Evolutionary conservation across 805 yeast species (phyloP), one percentile per base, ranked within the genome.

Genomic region (Saccharomycopsis babjevae): DNA sequence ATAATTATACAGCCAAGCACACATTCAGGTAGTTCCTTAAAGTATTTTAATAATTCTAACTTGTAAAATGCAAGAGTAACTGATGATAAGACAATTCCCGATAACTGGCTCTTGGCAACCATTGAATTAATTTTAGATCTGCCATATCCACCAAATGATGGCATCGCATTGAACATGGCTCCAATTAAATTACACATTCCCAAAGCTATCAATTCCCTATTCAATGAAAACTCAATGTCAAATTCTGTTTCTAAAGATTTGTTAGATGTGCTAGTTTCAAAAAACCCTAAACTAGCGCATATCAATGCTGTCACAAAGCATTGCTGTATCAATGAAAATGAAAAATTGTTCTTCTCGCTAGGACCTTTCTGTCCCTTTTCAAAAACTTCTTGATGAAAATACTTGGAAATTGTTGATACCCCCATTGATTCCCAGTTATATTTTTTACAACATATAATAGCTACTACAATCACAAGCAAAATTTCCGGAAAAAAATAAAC

Each of bases 111-210:
- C 34, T 59, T 58, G 13, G 63, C 62, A 16, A 91, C 83, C 59
- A 90, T 75, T 0, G 92, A 86, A 73, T 93, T 93, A 64, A 93
- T 85, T 67, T 88, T 91, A 20, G 96, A 87, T 68, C 98, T 80
- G 1, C 97, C 98, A 69, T 92, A 93, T 0, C 98, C 98, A 10
- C 98, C 99, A 77, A 92, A 92, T 0, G 96, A 83, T 0, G 99
- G 97, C 16, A 93, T 74, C 0, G 90, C 86, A 38, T 79, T 74
- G 59, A 79, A 73, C 38, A 77, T 61, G 2, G 89, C 80, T 0
- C 85, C 84, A 0, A 79, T 73, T 1, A 90, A 62, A 67, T 92
- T 93, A 60, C 86, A 82, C 13, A 81, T 72, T 1, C 98, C 98
- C 34, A 93, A 76, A 0, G 97, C 97, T 7, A 93, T 93, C 54